A percentile compares a stretch with the other conserved stretches of the same genome.
Conservation (phyloP, 1,139 yeast genomes). For the Cylindricascospora bacillispora region DNA sequence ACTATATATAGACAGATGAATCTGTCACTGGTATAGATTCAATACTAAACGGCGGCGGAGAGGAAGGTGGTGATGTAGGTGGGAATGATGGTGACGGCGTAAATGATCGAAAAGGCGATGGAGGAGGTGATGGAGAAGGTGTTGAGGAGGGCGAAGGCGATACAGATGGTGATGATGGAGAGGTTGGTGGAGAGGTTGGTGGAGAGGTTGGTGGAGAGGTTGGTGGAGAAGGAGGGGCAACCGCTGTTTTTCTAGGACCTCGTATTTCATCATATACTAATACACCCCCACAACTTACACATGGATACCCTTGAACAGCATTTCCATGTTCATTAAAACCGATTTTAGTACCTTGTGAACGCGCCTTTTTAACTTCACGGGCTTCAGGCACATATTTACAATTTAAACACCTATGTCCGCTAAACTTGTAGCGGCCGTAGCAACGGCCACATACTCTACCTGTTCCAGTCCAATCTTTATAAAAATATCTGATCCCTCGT, state of each 20-base stretch:
- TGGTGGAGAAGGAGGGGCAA: no score
- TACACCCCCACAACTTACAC: conserved; percentile 16
- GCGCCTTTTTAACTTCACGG: conserved; percentile 12
- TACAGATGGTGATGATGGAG: no score
- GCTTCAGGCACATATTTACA: conserved; percentile 20
- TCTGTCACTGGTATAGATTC: no score
- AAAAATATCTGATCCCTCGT: conserved; percentile 15
- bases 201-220: no score
- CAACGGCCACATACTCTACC: conserved; percentile 17
- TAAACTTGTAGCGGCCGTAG: conserved; percentile 15
- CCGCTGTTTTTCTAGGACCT: conserved; percentile 8
- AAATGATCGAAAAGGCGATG: no score
- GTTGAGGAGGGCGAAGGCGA: no score
- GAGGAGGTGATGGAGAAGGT: no score
- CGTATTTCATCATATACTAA: conserved; percentile 12
- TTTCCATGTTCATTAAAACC: conserved; percentile 3
- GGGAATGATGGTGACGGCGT: no score
- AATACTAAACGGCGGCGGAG: no score
- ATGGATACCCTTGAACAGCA: conserved; percentile 10
- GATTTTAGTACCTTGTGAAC: conserved; percentile 8
- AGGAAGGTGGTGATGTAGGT: no score
- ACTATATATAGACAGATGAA: no score
- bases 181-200: no score
- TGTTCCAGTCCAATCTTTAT: conserved; percentile 18
- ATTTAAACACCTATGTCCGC: conserved; percentile 15